Base-by-base conservation (phyloP, 345 rosid genomes). In the Heritiera littoralis region DNA sequence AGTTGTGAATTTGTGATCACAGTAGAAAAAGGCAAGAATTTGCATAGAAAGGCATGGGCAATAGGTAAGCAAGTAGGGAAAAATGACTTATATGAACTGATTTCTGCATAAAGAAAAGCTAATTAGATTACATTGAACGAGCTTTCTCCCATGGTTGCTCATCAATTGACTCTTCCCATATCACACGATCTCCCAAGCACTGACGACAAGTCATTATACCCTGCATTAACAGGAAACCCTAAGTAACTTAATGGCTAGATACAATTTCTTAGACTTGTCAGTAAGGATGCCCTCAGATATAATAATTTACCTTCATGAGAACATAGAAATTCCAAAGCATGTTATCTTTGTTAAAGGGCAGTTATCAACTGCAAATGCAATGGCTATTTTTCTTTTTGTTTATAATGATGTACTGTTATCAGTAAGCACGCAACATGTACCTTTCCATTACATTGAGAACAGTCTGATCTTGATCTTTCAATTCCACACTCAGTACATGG, bases 101-200 rank as follows among this genome's bases (percentile, higher is more conserved):
- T 73, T 17, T 65, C 49, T 9, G n/a, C 18, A 75, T 3, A 40
- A 74, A 54, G 18, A 71, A 71, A 43, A 51, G 72, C 18, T 56
- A 55, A 49, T 3, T 45, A 66, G 54, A 84, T 80, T 88, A 95
- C 98, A 86, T 88, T 43, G 96, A 95, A 74, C 88, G 92, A 67
- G 98, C 98, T 80, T 89, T 92, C 88, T 95, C 98, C 98, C 98
- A 93, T 55, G 98, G 98, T 79, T 78, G 88, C 83, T 95, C 98
- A 58, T 95, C 98, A 45, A 93, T 91, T 49, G 94, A 91, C 89
- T 95, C 98, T 84, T 92, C 94, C 98, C 98, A 95, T 79, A 92
- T 86, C 48, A 95, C 98, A 80, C 98, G 87, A 72, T 95, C 98
- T 18, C 98, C 98, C 72, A 81, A 88, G 86, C 98, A 95, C 70